A percentile compares a stretch with the other conserved stretches of the same genome.
Evolutionary conservation across 805 yeast species (phyloP).

Genomic region (Kluyveromyces wickerhamii): DNA sequence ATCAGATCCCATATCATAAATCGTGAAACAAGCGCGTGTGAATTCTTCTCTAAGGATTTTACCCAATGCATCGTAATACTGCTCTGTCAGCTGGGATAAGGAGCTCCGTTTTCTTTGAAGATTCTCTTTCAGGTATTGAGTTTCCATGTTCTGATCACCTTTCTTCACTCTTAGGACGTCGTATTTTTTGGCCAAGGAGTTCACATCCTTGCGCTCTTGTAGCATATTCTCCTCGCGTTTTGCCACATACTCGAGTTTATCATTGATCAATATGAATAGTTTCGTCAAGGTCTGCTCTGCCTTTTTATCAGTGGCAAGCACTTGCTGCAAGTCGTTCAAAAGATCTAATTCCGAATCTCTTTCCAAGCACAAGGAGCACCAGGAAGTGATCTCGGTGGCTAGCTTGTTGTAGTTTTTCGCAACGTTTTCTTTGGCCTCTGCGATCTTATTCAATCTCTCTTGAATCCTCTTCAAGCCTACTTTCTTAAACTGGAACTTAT

Average conservation of each 20-base stretch:
- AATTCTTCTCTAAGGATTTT: slow-evolving; percentile 20
- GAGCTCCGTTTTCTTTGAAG: slow-evolving; percentile 15
- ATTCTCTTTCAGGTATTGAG: slow-evolving; percentile 17
- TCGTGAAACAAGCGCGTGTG: slow-evolving; percentile 19
- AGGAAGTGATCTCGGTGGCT: slow-evolving; percentile 13
- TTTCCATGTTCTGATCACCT: slow-evolving; percentile 21
- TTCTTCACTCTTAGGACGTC: slow-evolving; percentile 14
- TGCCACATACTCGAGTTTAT: slow-evolving; percentile 18
- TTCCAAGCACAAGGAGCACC: slow-evolving; percentile 15
- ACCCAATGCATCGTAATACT: slow-evolving; percentile 20
- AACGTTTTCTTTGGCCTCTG: slow-evolving; percentile 15
- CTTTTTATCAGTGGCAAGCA: slow-evolving; percentile 18
- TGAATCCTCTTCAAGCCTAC: slow-evolving; percentile 8
- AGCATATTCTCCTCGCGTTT: slow-evolving; percentile 21
- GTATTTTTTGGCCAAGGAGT: slow-evolving; percentile 15
- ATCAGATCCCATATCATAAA: slow-evolving; percentile 19
- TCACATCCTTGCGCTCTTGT: slow-evolving; percentile 14
- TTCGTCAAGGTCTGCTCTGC: slow-evolving; percentile 18
- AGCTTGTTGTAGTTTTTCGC: slow-evolving; percentile 16
- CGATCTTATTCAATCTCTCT: slow-evolving; percentile 14
- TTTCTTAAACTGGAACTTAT: slow-evolving; percentile 1
- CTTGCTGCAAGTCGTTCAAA: slow-evolving; percentile 16
- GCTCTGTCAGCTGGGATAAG: slow-evolving; percentile 13
- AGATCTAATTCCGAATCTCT: slow-evolving; percentile 9
- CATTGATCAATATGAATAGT: slow-evolving; percentile 12